phyloP scores from a whole-genome alignment of 345 rosid species.

The Euphorbia peplus region DNA sequence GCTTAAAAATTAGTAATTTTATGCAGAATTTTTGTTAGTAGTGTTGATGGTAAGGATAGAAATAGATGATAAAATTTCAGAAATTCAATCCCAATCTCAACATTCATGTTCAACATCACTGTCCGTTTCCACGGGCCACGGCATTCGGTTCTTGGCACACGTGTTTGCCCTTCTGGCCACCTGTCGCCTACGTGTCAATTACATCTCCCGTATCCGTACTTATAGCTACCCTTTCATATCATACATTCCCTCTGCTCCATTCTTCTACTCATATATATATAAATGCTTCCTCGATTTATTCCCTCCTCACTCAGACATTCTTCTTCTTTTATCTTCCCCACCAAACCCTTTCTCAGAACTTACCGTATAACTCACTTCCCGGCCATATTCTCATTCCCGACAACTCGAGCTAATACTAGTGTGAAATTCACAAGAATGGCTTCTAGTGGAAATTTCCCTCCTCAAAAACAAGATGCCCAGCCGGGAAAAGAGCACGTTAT shows the following conservation, averaged over 20 bases:
- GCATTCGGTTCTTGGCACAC: constrained; percentile 12
- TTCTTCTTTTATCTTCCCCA: constrained; percentile 15
- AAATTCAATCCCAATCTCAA: background rate
- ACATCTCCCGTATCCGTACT: no score
- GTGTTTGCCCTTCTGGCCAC: constrained; percentile 16
- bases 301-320: background rate
- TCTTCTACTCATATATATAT: background rate
- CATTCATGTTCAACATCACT: no score
- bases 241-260: background rate
- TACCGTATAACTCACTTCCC: constrained; percentile 12
- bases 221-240: background rate
- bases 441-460: constrained; percentile 45
- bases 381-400: constrained; percentile 12
- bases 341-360: constrained; percentile 13
- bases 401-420: background rate
- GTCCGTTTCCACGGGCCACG: constrained; percentile 25
- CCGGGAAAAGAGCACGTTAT: constrained; percentile 68
- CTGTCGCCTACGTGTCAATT: constrained; percentile 24
- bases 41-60: no score
- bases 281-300: constrained; percentile 14
- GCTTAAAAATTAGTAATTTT: no score
- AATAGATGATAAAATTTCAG: background rate
- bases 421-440: constrained; percentile 43
- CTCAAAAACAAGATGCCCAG: constrained; percentile 63
- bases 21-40: no score